These are phyloP conservation scores for Exutisphaerella laricina DNA, from an alignment of 2,329 filamentous ascomycete species.

Conservation along the genomic window DNA sequence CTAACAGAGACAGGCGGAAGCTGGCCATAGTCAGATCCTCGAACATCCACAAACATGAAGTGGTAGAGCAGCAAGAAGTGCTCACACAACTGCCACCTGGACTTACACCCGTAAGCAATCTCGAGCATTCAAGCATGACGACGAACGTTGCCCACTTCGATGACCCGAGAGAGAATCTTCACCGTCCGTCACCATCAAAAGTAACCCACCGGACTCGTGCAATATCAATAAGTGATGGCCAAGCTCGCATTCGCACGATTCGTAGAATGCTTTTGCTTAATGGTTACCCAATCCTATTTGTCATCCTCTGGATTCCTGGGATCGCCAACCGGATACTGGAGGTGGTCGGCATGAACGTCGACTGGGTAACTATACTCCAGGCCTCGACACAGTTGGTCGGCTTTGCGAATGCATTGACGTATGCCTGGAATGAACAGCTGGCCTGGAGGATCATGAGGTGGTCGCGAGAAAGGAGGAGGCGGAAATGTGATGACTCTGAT, in stretches of 20 bases:
- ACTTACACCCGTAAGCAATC: not conserved
- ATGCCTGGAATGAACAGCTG: conserved; percentile 19
- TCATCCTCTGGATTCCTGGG: conserved; percentile 33
- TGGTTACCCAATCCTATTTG: conserved; percentile 32
- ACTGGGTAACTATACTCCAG: conserved; percentile 17
- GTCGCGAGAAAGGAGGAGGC: not conserved
- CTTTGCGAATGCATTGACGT: conserved; percentile 16
- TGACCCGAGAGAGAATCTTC: not conserved
- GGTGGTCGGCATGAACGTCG: conserved; percentile 7
- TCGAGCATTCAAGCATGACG: not conserved
- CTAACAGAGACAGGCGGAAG: not conserved
- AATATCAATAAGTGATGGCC: not conserved
- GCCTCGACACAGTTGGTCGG: conserved; percentile 19
- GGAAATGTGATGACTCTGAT: no score
- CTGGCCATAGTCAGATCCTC: not conserved
- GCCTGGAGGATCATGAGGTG: conserved; percentile 1
- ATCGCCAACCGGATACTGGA: conserved; percentile 24
- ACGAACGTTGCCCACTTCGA: not conserved
- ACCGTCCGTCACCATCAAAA: not conserved
- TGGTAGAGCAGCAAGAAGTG: not conserved
- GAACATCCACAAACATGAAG: not conserved
- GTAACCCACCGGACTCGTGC: not conserved
- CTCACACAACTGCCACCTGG: not conserved
- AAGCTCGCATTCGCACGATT: not conserved
- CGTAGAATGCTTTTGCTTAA: conserved; percentile 31